Evolutionary conservation across 192 early-diverging fungal genomes (phyloP), one percentile per base, ranked within the genome.

Genomic region (Coemansia sp.): DNA sequence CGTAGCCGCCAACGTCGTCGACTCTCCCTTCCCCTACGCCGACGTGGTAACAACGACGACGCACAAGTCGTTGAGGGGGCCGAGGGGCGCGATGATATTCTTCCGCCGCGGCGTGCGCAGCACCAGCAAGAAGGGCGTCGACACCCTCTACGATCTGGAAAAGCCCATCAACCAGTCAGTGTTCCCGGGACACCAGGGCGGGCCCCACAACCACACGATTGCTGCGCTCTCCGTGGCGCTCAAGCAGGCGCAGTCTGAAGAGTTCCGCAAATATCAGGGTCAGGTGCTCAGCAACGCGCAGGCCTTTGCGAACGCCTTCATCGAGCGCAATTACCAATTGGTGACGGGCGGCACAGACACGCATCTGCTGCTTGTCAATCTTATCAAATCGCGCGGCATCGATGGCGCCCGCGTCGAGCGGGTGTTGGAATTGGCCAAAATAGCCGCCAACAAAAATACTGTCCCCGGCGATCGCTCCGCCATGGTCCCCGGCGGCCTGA

Each of bases 31-130:
- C 75, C 89, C 92, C 68, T 85, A 91, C 77, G 90, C 95, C 41
- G 97, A 99, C 78, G 92, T 99, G 67, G 97, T 99, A 73, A 99
- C 96, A 11, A 99, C 97, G 34, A 99, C 97, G 60, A 99, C 97
- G 2, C 97, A 99, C 88, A 99, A 99, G 78, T 97, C 96, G 16
- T 89, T 99, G 50, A 88, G 97, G 67, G 97, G 97, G n/a, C 97
- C 97, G 35, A 89, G 97, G 68, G 97, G 97, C 59, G 93, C 95
- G 57, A 93, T 99, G 91, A 98, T 99, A 84, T 98, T 99, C 80
- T 99, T 89, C 90, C 89, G 97, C 67, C 94, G 94, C 77, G 97
- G 97, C 70, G 87, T 96, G 45, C 89, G 94, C 19, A 80, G 73
- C 42, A 85, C 89, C 63, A 90, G 93, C 84, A 95, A 96, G 85